A percentile compares a stretch with the other conserved stretches of the same genome.
Conservation (phyloP, 495 filamentous ascomycete genomes). For the Xylaria palmicola region DNA sequence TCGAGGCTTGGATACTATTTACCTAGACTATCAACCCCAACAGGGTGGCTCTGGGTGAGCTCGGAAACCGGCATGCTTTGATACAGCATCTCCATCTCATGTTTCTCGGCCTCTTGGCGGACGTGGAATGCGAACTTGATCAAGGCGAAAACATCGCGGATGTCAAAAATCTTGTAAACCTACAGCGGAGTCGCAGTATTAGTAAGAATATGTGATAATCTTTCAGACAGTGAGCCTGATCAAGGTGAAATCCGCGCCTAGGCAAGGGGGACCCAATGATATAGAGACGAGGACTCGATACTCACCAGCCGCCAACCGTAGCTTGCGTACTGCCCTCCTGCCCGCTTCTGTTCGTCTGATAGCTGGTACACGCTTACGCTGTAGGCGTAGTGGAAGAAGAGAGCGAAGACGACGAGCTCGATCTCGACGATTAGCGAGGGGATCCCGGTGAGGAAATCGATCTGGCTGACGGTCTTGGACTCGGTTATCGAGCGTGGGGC, state of each 20-base stretch:
- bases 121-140: constrained; percentile 1
- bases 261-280: neutral
- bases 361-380: constrained; percentile 9
- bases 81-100: neutral
- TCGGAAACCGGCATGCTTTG: neutral
- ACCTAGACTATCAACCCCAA: neutral
- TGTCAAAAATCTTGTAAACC: constrained; percentile 14
- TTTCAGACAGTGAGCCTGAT: neutral
- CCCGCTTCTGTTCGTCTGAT: constrained; percentile 1
- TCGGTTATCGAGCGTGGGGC: neutral
- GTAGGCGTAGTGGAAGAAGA: constrained; percentile 16
- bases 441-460: constrained; percentile 13
- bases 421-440: constrained; percentile 8
- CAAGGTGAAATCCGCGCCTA: too few relatives aligned
- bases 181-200: neutral
- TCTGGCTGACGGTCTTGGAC: neutral
- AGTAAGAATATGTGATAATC: neutral
- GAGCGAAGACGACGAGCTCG: constrained; percentile 13
- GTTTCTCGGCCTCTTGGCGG: neutral
- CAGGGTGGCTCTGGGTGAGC: neutral
- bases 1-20: neutral
- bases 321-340: neutral
- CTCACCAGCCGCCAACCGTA: constrained; percentile 15
- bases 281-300: neutral
- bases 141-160: constrained; percentile 5